Evolutionary conservation across 2,329 filamentous ascomycete species (phyloP), one percentile per base, ranked within the genome.

Genomic region (Leptographium flavum): DNA sequence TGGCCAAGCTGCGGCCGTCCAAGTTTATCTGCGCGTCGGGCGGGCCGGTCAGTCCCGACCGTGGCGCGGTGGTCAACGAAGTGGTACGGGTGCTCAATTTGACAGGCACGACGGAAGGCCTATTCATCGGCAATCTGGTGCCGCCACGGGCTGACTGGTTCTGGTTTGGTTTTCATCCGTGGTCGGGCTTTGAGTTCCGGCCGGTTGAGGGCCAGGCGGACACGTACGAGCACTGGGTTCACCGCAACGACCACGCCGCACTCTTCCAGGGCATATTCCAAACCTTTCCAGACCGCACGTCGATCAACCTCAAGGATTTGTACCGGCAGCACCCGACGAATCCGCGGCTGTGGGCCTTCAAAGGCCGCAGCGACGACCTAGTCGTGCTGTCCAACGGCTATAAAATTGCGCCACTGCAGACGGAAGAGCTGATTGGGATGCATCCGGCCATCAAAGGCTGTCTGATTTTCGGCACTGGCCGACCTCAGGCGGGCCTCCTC

Each of bases 301-400:
- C 69, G 48, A 70, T 60, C 51, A 57, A 61, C 10, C 68, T 63
- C 10, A 65, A 63, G 35, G 70, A 73, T 43, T 50, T 72, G n/a
- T 70, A 63, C 52, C 53, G 32, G 27, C 56, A 51, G 9, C 65
- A 69, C 41, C 64, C 65, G 0, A 60, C 58, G 1, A 45, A 62
- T 3, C 57, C 59, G 0, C 50, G 65, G 31, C 55, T 63, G 47
- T 69, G 61, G 61, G 46, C 57, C 25, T 57, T 59, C 41, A 48
- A 54, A 13, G 60, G 62, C 22, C 55, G 62, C n/a, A 52, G 55
- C 1, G 69, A 73, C 46, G 65, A 69, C 48, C 57, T 73, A 38
- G 65, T 72, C 14, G 68, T 73, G 15, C 64, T 73, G 35, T 66
- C 63, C 1, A 71, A 66, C 39, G 69, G 69, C 27, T 67, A 71